phyloP scores from a whole-genome alignment of 257 asterid genomes.

The Nicotiana noctiflora region DNA sequence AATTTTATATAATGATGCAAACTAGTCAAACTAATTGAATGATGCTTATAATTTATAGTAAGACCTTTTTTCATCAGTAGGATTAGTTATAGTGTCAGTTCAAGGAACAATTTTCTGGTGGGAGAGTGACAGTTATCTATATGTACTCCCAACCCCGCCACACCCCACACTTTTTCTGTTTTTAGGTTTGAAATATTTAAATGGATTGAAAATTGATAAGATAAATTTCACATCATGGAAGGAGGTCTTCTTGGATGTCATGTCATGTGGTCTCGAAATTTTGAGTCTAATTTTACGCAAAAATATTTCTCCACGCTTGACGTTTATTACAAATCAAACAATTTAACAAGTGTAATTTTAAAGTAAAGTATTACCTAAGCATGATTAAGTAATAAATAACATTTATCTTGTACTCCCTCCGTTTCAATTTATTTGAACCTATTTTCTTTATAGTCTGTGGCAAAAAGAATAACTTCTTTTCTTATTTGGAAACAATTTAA shows the following conservation, averaged over 20 bases:
- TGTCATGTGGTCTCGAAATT: constrained; percentile 8
- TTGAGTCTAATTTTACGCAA: not conserved
- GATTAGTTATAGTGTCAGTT: not conserved
- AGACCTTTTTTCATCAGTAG: not conserved
- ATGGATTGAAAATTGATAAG: not conserved
- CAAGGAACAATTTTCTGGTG: not conserved
- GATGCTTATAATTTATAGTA: not conserved
- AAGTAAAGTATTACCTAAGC: too few relatives aligned
- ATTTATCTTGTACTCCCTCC: too few relatives aligned
- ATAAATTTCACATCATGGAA: constrained; percentile 12
- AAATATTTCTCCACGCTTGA: not conserved
- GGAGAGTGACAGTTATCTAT: constrained; percentile 1
- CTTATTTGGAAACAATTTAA: too few relatives aligned
- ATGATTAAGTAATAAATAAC: too few relatives aligned
- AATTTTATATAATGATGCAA: not conserved
- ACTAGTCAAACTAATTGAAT: constrained; percentile 2
- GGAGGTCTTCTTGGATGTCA: constrained; percentile 13
- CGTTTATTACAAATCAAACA: too few relatives aligned
- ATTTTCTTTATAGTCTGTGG: too few relatives aligned
- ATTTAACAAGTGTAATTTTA: too few relatives aligned
- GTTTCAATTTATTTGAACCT: too few relatives aligned
- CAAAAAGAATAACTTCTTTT: too few relatives aligned
- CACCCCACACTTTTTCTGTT: not conserved
- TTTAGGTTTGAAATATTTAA: not conserved
- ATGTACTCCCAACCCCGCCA: not conserved